A percentile compares a stretch with the other conserved stretches of the same genome.
phyloP scores from a whole-genome alignment of 2,329 filamentous ascomycete genomes.

The Trichoderma gracile region DNA sequence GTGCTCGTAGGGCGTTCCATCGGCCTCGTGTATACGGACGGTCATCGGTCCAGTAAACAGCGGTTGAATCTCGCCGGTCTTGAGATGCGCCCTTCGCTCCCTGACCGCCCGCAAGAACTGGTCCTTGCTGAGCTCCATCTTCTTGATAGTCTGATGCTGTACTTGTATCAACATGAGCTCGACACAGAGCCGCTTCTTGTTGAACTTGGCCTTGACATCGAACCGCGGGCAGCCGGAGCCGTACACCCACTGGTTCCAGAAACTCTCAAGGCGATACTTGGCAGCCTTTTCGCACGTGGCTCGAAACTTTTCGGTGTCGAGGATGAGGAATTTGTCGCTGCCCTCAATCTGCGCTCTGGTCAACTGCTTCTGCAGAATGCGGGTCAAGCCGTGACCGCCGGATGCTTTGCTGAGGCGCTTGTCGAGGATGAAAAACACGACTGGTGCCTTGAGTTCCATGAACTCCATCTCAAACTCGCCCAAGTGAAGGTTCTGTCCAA shows the following conservation, averaged over 20 bases:
- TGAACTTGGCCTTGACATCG: constrained; percentile 84
- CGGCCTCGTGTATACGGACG: constrained; percentile 94
- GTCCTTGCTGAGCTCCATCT: constrained; percentile 61
- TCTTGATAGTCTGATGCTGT: constrained; percentile 51
- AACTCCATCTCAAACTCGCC: constrained; percentile 88
- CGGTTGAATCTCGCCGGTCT: constrained; percentile 68
- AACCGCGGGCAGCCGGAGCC: constrained; percentile 88
- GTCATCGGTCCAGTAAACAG: constrained; percentile 96
- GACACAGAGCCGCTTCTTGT: constrained; percentile 95
- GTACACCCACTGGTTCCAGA: constrained; percentile 92
- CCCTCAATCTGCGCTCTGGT: constrained; percentile 74
- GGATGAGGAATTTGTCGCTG: constrained; percentile 65
- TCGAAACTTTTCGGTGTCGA: constrained; percentile 75
- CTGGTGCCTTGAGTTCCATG: constrained; percentile 82
- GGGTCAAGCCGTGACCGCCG: constrained; percentile 74
- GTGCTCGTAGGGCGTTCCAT: constrained; percentile 97
- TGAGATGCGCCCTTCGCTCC: constrained; percentile 71
- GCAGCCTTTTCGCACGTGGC: constrained; percentile 84
- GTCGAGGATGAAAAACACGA: constrained; percentile 92
- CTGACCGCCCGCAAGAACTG: constrained; percentile 84
- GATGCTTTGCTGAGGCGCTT: constrained; percentile 86
- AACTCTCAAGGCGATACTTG: constrained; percentile 81
- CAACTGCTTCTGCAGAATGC: constrained; percentile 83
- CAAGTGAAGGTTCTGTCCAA: constrained; percentile 75
- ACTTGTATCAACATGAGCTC: constrained; percentile 86